These are phyloP conservation scores for Platanthera zijinensis DNA, from an alignment of 106 monocot species.

Conservation along the genomic window DNA sequence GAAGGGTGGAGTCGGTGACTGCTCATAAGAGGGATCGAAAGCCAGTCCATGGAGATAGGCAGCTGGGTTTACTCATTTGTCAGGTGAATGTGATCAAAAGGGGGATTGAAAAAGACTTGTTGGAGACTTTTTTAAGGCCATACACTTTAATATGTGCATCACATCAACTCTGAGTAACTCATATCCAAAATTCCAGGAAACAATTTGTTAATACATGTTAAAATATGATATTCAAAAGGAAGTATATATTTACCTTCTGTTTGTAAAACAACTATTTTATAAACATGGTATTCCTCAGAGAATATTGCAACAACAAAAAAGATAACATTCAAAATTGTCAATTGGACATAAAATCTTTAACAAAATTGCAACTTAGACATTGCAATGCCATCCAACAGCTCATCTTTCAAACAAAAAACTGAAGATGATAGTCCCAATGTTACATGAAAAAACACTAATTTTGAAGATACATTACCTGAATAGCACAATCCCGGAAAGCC, in stretches of 20 bases:
- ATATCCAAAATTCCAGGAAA: too few relatives aligned
- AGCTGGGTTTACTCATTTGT: too few relatives aligned
- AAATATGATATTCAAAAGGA: neutral
- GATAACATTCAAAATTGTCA: neutral
- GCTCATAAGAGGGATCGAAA: too few relatives aligned
- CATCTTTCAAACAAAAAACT: neutral
- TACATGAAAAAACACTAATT: neutral
- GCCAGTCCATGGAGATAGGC: too few relatives aligned
- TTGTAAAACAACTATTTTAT: neutral
- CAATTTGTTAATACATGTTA: neutral
- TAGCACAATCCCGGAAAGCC: conserved; percentile 82
- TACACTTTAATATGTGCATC: too few relatives aligned
- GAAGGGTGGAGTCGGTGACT: too few relatives aligned
- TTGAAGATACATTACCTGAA: conserved; percentile 51
- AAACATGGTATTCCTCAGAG: neutral
- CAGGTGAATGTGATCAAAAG: too few relatives aligned
- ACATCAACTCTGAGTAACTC: too few relatives aligned
- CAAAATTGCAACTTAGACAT: neutral
- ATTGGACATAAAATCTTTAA: neutral
- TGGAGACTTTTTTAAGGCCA: too few relatives aligned
- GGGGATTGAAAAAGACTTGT: too few relatives aligned
- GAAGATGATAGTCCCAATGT: neutral
- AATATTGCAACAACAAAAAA: neutral
- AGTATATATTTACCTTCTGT: neutral
- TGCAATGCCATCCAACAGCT: neutral